Evolutionary conservation across 108 stramenopile species (phyloP), one percentile per base, ranked within the genome.

Genomic region (Skeletonema marinoi): DNA sequence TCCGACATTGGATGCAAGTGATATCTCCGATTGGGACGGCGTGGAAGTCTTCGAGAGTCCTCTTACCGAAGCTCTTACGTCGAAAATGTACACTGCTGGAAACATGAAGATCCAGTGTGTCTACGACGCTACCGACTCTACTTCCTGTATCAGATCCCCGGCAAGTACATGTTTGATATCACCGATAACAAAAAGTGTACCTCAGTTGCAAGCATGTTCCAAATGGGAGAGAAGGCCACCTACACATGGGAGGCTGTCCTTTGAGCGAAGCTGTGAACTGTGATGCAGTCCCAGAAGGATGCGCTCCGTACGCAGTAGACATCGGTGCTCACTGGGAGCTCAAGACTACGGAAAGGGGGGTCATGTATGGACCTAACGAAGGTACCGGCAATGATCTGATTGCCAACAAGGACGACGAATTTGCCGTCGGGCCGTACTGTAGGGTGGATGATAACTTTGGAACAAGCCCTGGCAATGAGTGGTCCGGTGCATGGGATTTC

Each of bases 361-460:
- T 66, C 25, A 16, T 31, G 5, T 83, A 83, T 33, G 59, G 12
- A 3, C 56, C 51, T 62, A 72, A 72, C 31, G 54, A 41, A 25
- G 78, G 78, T n/a, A 68, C 72, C 11, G 82, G 82, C 1, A 33
- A 83, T 32, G 82, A 78, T 78, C 13, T 25, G 3, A 66, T 74
- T 56, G 78, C 73, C 61, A 74, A 78, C 56, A 78, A 74, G 42
- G 78, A 80, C 30, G 78, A 84, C 54, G 83, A 84, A 59, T 80
- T 70, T 36, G 42, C 78, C 3, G 73, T 80, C 32, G 65, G 74
- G 32, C 74, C 83, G 13, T 76, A 19, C 19, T 84, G 83, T 46
- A 74, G 83, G 16, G 31, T 75, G 39, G 74, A 79, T 69, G 83
- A 84, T 59, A 58, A 84, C 63, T 50, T 50, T 50, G 77, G 68